Base-by-base conservation (phyloP, 768 basidiomycete species). In the Mycena vitilis region DNA sequence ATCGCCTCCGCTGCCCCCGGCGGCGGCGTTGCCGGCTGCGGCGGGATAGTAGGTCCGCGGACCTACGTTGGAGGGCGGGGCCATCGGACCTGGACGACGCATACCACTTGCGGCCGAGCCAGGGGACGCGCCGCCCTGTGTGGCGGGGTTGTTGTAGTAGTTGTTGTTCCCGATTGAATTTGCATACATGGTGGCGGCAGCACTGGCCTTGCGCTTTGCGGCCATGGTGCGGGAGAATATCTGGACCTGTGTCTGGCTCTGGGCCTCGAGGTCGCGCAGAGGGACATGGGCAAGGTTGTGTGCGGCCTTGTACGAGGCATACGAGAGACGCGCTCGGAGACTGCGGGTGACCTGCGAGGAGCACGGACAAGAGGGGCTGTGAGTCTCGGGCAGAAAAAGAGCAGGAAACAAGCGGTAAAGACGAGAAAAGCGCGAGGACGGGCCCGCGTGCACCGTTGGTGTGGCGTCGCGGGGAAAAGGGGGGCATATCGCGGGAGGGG, bases 281-380 rank as follows among this genome's bases (percentile, higher is more conserved):
- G 90, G 83, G 57, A 89, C 81, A 63, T 89, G 87, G 12, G 90
- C 82, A 63, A 92, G 80, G 77, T 93, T 91, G 78, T 93, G 87
- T 16, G 85, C 85, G 6, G 94, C 92, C 80, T 95, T 95, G 85
- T 91, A 94, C 2, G 91, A 90, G 25, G 94, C 94, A 79, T 94
- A 93, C 0, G 92, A 87, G 59, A 95, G 86, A 72, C 93, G 90
- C 73, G 93, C 86, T 69, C 94, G 89, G 64, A 95, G 85, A 61
- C 87, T 89, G 76, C 92, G 91, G 75, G 93, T 92, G 38, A 95
- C 88, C 94, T 95, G 82, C 73, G 73, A 68, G 69, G 74, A 75
- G 68, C 74, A 80, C 82, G 80, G 81, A 81, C 75, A 78, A 79
- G 75, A 75, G 75, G 73, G 74, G 68, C 70, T 75, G 74, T 81